Percentiles rank a stretch among this genome's conserved stretches.
Conservation (phyloP, 495 filamentous ascomycete genomes). For the Talaromyces nanjingensis region DNA sequence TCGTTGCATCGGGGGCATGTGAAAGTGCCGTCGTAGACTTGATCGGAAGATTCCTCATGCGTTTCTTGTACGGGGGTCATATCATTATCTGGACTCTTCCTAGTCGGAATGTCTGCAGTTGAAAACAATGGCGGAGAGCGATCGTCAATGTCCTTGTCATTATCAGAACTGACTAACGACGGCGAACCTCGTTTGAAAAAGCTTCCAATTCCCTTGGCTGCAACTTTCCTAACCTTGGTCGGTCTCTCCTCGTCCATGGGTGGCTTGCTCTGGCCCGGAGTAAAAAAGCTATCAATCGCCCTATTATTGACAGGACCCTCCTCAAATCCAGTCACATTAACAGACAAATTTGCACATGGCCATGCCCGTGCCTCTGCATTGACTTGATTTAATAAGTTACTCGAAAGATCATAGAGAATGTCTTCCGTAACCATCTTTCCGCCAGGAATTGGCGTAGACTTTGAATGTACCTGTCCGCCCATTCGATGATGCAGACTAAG, state of each 20-base stretch:
- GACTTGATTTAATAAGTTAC: conserved; percentile 68
- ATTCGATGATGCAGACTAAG: conserved; percentile 77
- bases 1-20: conserved; percentile 62
- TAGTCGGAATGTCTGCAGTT: neutral
- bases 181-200: conserved; percentile 23
- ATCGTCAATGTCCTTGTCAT: neutral
- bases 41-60: neutral
- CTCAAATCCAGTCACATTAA: conserved; percentile 86
- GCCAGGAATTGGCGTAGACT: conserved; percentile 68
- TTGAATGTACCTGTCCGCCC: conserved; percentile 61
- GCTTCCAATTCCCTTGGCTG: conserved; percentile 25
- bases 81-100: neutral
- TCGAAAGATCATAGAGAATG: conserved; percentile 69
- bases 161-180: neutral
- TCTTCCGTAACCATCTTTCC: conserved; percentile 64
- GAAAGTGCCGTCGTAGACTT: conserved; percentile 29
- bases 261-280: conserved; percentile 49
- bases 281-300: conserved; percentile 77
- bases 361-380: conserved; percentile 69
- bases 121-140: neutral
- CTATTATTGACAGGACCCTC: conserved; percentile 76
- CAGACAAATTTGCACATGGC: conserved; percentile 79
- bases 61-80: neutral
- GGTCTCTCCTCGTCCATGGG: neutral
- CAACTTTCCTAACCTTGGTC: conserved; percentile 28